Conservation (phyloP, 306 rosid genomes). For the Cucurbita moschata region DNA sequence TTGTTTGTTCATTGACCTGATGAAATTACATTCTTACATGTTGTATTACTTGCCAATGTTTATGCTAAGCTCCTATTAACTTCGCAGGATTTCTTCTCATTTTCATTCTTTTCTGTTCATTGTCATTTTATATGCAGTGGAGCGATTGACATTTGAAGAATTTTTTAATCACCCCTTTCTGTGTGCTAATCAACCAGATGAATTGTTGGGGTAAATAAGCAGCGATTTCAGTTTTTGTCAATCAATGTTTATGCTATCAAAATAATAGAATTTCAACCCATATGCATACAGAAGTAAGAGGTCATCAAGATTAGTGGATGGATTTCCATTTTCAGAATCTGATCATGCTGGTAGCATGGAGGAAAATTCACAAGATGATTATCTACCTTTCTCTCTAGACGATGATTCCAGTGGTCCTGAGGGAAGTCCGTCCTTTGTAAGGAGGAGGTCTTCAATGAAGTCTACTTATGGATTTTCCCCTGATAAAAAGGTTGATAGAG, state of each 20-base stretch:
- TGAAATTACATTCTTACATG: background rate
- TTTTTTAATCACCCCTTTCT: slow-evolving; percentile 79
- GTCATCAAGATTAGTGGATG: slow-evolving; percentile 40
- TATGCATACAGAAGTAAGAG: slow-evolving; percentile 36
- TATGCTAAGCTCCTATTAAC: slow-evolving; percentile 5
- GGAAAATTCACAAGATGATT: slow-evolving; percentile 68
- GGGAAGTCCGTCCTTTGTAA: slow-evolving; percentile 53
- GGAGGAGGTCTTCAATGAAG: slow-evolving; percentile 51
- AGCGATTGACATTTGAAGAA: slow-evolving; percentile 85
- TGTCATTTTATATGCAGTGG: slow-evolving; percentile 50
- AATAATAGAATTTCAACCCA: slow-evolving; percentile 6
- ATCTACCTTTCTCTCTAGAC: slow-evolving; percentile 74
- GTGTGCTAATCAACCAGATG: slow-evolving; percentile 37
- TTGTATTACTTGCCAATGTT: background rate
- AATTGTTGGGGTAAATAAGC: slow-evolving; percentile 39
- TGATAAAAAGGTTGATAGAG: slow-evolving; percentile 37
- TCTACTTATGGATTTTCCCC: slow-evolving; percentile 72
- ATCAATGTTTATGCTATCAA: slow-evolving; percentile 8
- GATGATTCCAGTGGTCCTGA: slow-evolving; percentile 73
- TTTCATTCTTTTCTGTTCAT: background rate
- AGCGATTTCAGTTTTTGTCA: slow-evolving; percentile 8
- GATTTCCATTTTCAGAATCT: slow-evolving; percentile 29
- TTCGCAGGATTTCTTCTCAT: background rate
- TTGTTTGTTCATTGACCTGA: background rate
- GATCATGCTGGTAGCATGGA: slow-evolving; percentile 37